Evolutionary conservation across 1,284 basidiomycete species (phyloP).

Genomic region (Vanrija sp.): DNA sequence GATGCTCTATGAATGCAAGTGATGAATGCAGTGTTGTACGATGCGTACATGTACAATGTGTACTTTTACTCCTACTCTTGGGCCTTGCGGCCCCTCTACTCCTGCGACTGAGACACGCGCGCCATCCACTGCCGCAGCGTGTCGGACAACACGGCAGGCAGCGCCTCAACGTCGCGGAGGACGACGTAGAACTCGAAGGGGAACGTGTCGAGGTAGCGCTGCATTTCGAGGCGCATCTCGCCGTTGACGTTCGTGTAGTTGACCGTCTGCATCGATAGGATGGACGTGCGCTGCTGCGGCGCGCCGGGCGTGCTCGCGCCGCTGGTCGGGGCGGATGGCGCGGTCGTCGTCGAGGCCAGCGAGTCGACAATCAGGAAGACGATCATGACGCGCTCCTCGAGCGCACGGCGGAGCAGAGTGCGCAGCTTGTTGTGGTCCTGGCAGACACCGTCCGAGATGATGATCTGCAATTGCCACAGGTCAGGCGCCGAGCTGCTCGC

Average conservation of each 20-base stretch:
- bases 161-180: conserved; percentile 79
- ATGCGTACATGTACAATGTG: not conserved
- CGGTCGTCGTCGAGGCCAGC: conserved; percentile 43
- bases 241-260: conserved; percentile 84
- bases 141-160: conserved; percentile 87
- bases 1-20: not conserved
- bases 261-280: conserved; percentile 89
- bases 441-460: conserved; percentile 97
- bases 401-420: conserved; percentile 75
- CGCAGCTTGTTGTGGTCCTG: conserved; percentile 87
- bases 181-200: conserved; percentile 98
- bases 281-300: conserved; percentile 47
- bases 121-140: conserved; percentile 78
- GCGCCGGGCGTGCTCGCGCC: conserved; percentile 21
- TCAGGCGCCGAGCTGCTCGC: conserved; percentile 61
- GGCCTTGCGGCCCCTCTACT: conserved; percentile 19
- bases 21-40: not conserved
- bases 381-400: conserved; percentile 89
- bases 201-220: conserved; percentile 91
- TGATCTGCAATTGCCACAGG: conserved; percentile 96
- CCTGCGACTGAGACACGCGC: conserved; percentile 45
- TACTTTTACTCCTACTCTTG: not conserved
- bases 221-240: conserved; percentile 78
- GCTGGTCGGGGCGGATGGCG: not conserved
- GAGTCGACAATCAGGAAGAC: conserved; percentile 97